phyloP scores from a whole-genome alignment of 768 basidiomycete species.

The Termitomyces sp. region DNA sequence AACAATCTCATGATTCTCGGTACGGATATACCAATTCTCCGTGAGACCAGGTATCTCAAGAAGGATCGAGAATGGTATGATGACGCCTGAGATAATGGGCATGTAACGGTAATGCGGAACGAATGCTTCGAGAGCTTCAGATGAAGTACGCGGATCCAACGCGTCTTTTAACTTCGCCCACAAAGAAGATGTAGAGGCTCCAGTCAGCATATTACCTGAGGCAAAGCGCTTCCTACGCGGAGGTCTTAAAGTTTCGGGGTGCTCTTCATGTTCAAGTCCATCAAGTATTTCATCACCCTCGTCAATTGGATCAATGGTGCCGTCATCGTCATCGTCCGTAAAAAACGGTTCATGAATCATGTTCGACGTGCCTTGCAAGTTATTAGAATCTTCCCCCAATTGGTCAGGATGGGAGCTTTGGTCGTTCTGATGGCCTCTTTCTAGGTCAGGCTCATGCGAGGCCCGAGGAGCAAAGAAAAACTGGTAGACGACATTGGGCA shows the following conservation, averaged over 20 bases:
- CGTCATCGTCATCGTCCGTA: not conserved
- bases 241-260: not conserved
- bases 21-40: conserved; percentile 67
- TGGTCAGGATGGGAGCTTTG: not conserved
- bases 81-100: conserved; percentile 61
- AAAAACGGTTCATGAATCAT: not conserved
- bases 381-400: not conserved
- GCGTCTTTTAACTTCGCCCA: conserved; percentile 13
- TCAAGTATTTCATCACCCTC: conserved; percentile 9
- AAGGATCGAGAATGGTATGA: conserved; percentile 75
- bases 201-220: not conserved
- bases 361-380: not conserved
- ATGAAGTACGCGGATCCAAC: conserved; percentile 18
- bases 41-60: conserved; percentile 79
- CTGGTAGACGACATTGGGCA: conserved; percentile 10
- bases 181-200: not conserved
- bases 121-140: conserved; percentile 22
- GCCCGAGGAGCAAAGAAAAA: conserved; percentile 10
- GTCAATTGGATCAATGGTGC: not conserved
- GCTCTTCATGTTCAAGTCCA: conserved; percentile 13
- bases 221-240: conserved; percentile 2
- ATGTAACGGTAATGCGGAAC: conserved; percentile 56
- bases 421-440: conserved; percentile 9
- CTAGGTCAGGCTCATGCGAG: conserved; percentile 10
- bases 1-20: conserved; percentile 35